Conservation (phyloP, 495 filamentous ascomycete species). For the Tuber melanosporum region DNA sequence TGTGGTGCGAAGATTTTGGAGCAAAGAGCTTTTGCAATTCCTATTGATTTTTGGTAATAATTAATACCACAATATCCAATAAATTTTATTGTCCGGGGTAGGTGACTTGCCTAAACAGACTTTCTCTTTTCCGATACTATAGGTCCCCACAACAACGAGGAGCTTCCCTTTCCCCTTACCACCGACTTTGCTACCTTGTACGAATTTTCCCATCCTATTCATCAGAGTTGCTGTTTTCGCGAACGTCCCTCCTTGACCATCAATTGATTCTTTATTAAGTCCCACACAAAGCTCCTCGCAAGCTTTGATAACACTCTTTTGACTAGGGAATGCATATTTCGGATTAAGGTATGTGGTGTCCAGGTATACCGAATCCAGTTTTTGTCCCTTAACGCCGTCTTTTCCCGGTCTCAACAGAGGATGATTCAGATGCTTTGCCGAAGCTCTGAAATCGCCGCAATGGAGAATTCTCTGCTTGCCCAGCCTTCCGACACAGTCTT, state of each 20-base stretch:
- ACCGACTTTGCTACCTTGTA: not conserved
- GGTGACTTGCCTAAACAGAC: slow-evolving; percentile 84
- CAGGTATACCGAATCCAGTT: slow-evolving; percentile 88
- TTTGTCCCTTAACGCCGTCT: slow-evolving; percentile 68
- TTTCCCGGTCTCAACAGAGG: slow-evolving; percentile 61
- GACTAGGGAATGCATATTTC: slow-evolving; percentile 87
- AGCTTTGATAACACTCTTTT: slow-evolving; percentile 76
- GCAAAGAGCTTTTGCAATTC: slow-evolving; percentile 72
- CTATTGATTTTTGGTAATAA: slow-evolving; percentile 42
- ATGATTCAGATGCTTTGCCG: slow-evolving; percentile 76
- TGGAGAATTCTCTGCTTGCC: slow-evolving; percentile 74
- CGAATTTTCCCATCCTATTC: slow-evolving; percentile 45
- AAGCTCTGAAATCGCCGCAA: slow-evolving; percentile 93
- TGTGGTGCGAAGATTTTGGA: slow-evolving; percentile 87
- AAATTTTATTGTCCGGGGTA: slow-evolving; percentile 82
- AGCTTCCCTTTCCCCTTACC: slow-evolving; percentile 52
- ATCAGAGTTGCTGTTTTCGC: slow-evolving; percentile 50
- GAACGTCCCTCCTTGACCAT: slow-evolving; percentile 47
- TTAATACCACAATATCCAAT: slow-evolving; percentile 45
- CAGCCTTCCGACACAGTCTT: slow-evolving; percentile 55
- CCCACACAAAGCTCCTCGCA: slow-evolving; percentile 82
- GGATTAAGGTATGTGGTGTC: slow-evolving; percentile 97
- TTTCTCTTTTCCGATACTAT: slow-evolving; percentile 95
- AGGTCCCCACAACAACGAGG: slow-evolving; percentile 90
- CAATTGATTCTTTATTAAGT: slow-evolving; percentile 51